phyloP scores from a whole-genome alignment of 164 flowering plant species.

The Vitis rupestris region DNA sequence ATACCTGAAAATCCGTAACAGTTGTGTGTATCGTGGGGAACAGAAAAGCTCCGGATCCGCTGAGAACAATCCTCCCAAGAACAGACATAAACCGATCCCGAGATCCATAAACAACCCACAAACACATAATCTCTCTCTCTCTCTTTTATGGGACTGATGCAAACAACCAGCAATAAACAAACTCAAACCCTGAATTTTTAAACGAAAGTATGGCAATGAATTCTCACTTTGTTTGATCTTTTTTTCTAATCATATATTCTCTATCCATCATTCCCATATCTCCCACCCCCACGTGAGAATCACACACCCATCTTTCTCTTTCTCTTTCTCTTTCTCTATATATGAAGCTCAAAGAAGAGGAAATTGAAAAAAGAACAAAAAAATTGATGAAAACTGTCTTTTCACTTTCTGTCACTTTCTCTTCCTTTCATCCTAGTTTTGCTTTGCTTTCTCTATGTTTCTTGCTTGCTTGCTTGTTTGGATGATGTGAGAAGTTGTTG shows the following conservation, averaged over 20 bases:
- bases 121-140: background rate
- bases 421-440: slow-evolving; percentile 4
- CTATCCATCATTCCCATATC: slow-evolving; percentile 22
- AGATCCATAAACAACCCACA: slow-evolving; percentile 24
- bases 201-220: slow-evolving; percentile 11
- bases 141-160: background rate
- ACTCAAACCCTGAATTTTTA: slow-evolving; percentile 18
- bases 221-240: slow-evolving; percentile 2
- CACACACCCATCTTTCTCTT: slow-evolving; percentile 19
- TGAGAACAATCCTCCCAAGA: slow-evolving; percentile 30
- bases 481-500: slow-evolving; percentile 6
- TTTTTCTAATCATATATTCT: slow-evolving; percentile 22
- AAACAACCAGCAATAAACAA: background rate
- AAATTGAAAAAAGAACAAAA: too few relatives aligned
- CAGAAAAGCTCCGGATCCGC: slow-evolving; percentile 51
- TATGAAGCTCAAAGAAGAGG: background rate
- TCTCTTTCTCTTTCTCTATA: background rate
- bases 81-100: slow-evolving; percentile 57
- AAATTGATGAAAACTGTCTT: background rate
- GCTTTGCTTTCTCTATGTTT: slow-evolving; percentile 8
- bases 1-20: slow-evolving; percentile 50
- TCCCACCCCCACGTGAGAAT: slow-evolving; percentile 45
- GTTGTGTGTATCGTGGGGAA: slow-evolving; percentile 53
- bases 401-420: background rate
- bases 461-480: slow-evolving; percentile 15